Base-by-base conservation (phyloP, 108 stramenopile genomes). In the Pseudonitzschia pungens region DNA sequence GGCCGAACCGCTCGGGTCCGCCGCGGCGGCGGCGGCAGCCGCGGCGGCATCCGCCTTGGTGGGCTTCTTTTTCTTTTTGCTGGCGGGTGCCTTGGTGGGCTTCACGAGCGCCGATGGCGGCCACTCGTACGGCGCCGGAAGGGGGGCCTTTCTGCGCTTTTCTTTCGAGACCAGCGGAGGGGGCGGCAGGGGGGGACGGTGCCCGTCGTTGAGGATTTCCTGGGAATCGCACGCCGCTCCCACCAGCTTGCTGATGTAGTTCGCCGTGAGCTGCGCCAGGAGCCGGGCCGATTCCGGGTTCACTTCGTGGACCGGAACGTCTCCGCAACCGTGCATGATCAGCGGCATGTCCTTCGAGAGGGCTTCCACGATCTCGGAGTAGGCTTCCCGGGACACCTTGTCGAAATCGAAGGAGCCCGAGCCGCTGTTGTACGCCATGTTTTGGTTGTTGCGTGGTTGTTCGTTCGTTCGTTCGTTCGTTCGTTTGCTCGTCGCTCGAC, bases 241-340 rank as follows among this genome's bases (percentile, higher is more conserved):
- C n/a, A 89, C 88, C 42, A 94, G 69, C 32, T 82, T 74, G 41
- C 75, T 66, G 29, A 94, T 84, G 44, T 94, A 94, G 41, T 86
- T 68, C 22, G 87, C 87, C 9, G 88, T 89, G 18, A 94, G 72
- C 50, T 78, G 77, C 0, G 93, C 80, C 58, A 94, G 42, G 0
- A 89, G 36, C n/a, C 77, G 82, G 12, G 73, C 84, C 40, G 88
- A 84, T 8, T 77, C 76, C 0, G 88, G 88, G 63, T 87, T 59
- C 20, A 91, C 88, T 4, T 86, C 51, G 18, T 70, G 58, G 18
- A 88, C 84, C 3, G 57, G 70, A 26, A 88, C 92, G 64, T 93
- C 92, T 10, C 93, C 93, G 4, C 85, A 84, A 12, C 89, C 89
- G 58, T 89, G 87, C 89, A 94, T 87, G 18, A 94, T 60, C 68